These are phyloP conservation scores for Rhododendron kiyosumense DNA, from an alignment of 148 eudicot species.

Conservation along the genomic window DNA sequence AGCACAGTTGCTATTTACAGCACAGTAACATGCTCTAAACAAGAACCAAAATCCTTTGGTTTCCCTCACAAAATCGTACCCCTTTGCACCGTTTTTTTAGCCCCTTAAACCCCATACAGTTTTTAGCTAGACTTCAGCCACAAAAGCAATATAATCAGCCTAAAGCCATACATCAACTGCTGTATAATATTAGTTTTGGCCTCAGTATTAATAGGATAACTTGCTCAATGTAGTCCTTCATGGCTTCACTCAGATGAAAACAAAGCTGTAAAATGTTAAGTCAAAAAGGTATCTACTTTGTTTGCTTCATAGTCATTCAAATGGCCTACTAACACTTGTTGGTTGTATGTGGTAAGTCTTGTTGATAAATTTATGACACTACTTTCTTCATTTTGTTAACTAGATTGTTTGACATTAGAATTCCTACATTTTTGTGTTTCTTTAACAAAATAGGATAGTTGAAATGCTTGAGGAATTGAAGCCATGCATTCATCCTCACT, in stretches of 20 bases:
- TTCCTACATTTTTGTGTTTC: not conserved
- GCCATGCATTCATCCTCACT: not conserved
- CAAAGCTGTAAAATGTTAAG: too few relatives aligned
- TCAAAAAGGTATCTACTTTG: not conserved
- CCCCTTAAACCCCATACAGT: not conserved
- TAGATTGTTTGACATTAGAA: not conserved
- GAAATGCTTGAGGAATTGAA: not conserved
- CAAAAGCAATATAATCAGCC: not conserved
- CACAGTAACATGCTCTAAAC: not conserved
- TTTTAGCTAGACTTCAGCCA: not conserved
- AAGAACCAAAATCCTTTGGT: not conserved
- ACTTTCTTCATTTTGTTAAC: not conserved
- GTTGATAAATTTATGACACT: not conserved
- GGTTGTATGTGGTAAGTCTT: not conserved
- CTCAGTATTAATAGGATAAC: not conserved
- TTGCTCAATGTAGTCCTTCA: not conserved
- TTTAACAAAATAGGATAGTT: not conserved
- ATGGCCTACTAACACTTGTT: not conserved
- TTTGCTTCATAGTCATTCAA: not conserved
- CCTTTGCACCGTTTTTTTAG: not conserved
- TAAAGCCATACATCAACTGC: not conserved
- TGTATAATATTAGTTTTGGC: not conserved
- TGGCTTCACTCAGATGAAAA: not conserved
- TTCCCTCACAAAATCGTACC: not conserved
- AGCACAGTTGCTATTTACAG: not conserved